Evolutionary conservation across 2,329 filamentous ascomycete species (phyloP).

Genomic region (Epicoccum nigrum): DNA sequence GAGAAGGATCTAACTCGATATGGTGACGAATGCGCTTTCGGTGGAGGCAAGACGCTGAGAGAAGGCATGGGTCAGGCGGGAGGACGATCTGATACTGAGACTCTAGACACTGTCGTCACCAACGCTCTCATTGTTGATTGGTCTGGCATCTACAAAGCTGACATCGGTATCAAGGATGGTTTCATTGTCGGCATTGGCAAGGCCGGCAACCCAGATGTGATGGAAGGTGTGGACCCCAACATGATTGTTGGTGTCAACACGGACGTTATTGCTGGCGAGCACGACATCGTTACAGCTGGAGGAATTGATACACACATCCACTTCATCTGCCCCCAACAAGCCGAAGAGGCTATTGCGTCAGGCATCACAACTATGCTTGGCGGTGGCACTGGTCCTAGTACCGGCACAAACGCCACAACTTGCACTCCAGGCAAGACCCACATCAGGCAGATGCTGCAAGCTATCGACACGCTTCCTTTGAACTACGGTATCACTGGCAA

Average conservation of each 20-base stretch:
- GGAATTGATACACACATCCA: conserved; percentile 88
- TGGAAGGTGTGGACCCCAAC: conserved; percentile 80
- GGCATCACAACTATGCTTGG: conserved; percentile 91
- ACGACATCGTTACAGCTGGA: conserved; percentile 88
- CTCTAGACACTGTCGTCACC: conserved; percentile 82
- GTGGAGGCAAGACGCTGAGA: conserved; percentile 88
- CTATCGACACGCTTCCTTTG: conserved; percentile 78
- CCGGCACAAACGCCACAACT: conserved; percentile 88
- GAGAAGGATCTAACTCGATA: conserved; percentile 85
- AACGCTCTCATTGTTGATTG: conserved; percentile 92
- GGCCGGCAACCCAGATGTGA: conserved; percentile 95
- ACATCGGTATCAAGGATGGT: conserved; percentile 91
- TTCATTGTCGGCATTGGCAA: conserved; percentile 89
- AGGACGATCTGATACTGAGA: conserved; percentile 72
- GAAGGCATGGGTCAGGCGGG: conserved; percentile 96
- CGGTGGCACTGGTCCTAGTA: conserved; percentile 89
- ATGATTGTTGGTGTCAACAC: conserved; percentile 88
- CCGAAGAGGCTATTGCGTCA: conserved; percentile 78
- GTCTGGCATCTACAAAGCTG: conserved; percentile 93
- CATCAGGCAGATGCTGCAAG: conserved; percentile 88
- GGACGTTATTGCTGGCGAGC: conserved; percentile 89
- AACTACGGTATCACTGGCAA: conserved; percentile 94
- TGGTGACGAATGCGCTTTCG: conserved; percentile 94
- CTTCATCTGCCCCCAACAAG: conserved; percentile 94
- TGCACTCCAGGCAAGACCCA: conserved; percentile 87